Conservation (phyloP, 305 asterid genomes). For the Solanum chacoense region DNA sequence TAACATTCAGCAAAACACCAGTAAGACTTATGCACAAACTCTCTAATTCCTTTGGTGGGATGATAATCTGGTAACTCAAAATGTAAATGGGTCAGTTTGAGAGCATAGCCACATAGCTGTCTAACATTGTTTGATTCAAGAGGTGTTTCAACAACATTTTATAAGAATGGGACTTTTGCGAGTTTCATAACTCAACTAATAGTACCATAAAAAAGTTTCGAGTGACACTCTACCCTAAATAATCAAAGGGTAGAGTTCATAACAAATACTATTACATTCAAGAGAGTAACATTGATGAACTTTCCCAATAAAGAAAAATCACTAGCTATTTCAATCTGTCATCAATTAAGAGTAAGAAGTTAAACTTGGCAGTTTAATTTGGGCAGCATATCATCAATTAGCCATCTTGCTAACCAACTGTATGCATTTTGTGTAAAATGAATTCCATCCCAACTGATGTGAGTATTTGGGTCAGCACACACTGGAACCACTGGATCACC, state of each 20-base stretch:
- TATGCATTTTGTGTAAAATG: neutral
- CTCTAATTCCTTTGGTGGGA: neutral
- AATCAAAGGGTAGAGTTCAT: neutral
- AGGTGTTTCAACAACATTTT: neutral
- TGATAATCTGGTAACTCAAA: neutral
- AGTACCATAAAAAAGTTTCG: neutral
- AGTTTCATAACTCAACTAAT: neutral
- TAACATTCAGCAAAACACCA: neutral
- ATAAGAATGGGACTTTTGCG: neutral
- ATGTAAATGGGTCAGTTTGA: neutral
- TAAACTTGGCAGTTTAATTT: neutral
- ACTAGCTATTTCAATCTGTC: neutral
- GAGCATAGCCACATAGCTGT: neutral
- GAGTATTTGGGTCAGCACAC: slow-evolving; percentile 7
- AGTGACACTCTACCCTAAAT: neutral
- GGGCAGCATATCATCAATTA: neutral
- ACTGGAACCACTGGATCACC: slow-evolving; percentile 1
- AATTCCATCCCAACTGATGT: slow-evolving; percentile 27
- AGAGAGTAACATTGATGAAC: neutral
- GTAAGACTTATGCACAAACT: neutral
- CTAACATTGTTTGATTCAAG: neutral
- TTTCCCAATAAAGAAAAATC: neutral
- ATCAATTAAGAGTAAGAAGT: neutral
- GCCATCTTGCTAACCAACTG: neutral
- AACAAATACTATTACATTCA: neutral